phyloP scores from a whole-genome alignment of 2,329 filamentous ascomycete species.

The Geoglossum cookeanum region DNA sequence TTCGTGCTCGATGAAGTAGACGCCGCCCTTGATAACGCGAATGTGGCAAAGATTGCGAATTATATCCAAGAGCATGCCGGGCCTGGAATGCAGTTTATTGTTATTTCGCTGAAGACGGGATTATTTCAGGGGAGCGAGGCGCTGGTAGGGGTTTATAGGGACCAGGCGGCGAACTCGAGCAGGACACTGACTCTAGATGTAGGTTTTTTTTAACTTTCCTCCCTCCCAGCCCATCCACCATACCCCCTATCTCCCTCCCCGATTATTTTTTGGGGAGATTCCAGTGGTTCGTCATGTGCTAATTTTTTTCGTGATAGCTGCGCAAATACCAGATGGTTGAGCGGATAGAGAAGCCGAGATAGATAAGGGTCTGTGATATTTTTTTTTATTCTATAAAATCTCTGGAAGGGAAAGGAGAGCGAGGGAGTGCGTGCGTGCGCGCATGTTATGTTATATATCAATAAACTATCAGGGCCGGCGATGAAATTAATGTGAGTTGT shows the following conservation, averaged over 20 bases:
- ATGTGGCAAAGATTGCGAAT: conserved; percentile 87
- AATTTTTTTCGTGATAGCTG: not conserved
- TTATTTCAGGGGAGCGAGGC: conserved; percentile 95
- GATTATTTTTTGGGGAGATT: not conserved
- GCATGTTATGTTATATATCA: too few relatives aligned
- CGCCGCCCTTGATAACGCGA: conserved; percentile 93
- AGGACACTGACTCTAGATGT: conserved; percentile 88
- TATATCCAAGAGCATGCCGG: conserved; percentile 89
- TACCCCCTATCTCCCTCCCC: too few relatives aligned
- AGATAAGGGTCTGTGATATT: not conserved
- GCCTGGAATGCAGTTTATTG: conserved; percentile 97
- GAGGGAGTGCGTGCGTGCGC: too few relatives aligned
- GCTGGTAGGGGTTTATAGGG: conserved; percentile 83
- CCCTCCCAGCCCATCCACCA: not conserved
- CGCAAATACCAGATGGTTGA: not conserved
- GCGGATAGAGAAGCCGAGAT: not conserved
- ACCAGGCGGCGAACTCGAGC: conserved; percentile 84
- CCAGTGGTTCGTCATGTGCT: not conserved
- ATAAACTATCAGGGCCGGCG: too few relatives aligned
- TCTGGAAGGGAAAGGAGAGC: too few relatives aligned
- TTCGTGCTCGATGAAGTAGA: conserved; percentile 98
- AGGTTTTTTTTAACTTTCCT: conserved; percentile 28
- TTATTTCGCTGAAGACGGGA: conserved; percentile 88
- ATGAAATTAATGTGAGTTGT: too few relatives aligned
- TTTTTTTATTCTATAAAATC: too few relatives aligned